Evolutionary conservation across 2,329 filamentous ascomycete species (phyloP).

Genomic region (Alternaria incomplexa): DNA sequence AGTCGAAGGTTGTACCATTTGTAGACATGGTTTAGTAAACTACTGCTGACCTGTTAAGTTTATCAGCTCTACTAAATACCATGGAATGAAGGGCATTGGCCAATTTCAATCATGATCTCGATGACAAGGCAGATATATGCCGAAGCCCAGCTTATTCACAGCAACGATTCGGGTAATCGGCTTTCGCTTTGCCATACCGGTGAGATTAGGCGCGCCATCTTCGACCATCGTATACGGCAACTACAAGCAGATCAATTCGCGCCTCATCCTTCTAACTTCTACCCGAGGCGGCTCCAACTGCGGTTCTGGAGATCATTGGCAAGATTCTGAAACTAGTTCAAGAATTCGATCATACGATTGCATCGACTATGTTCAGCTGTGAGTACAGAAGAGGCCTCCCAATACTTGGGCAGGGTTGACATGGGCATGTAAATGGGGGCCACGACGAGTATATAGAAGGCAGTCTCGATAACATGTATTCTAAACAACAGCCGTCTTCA

Average conservation of each 20-base stretch:
- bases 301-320: neutral
- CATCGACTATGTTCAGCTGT: neutral
- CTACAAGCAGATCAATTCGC: neutral
- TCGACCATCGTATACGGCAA: neutral
- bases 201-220: neutral
- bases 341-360: neutral
- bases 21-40: neutral
- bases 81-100: neutral
- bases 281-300: neutral
- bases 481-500: neutral
- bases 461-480: neutral
- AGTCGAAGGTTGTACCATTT: neutral
- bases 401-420: neutral
- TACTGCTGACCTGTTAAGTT: neutral
- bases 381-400: neutral
- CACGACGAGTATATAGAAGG: neutral
- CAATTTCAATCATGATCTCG: neutral
- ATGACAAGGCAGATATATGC: neutral
- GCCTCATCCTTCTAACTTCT: neutral
- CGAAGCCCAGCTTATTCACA: neutral
- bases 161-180: neutral
- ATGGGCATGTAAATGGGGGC: neutral
- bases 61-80: neutral
- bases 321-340: neutral
- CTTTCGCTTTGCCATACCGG: neutral